Percentiles rank a stretch among this genome's conserved stretches.
phyloP scores from a whole-genome alignment of 768 basidiomycete species.

The Bullera alba region DNA sequence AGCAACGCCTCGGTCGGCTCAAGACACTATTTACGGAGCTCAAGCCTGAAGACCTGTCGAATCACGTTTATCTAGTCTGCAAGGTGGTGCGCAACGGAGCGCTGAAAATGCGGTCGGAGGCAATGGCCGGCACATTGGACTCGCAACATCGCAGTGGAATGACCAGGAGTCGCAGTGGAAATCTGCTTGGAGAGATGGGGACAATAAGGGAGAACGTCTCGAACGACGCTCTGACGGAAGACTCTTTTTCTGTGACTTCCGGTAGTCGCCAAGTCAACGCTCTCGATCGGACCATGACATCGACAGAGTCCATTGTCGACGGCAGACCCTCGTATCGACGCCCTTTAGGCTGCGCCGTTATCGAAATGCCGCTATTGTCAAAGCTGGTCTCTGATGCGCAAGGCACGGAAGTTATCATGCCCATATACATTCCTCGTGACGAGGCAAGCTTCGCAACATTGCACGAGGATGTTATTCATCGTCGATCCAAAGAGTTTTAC shows the following conservation, averaged over 20 bases:
- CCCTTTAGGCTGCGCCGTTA: slow-evolving; percentile 91
- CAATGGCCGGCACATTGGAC: slow-evolving; percentile 48
- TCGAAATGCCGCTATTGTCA: slow-evolving; percentile 71
- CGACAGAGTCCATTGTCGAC: slow-evolving; percentile 8
- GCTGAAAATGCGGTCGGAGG: slow-evolving; percentile 64
- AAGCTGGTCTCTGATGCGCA: slow-evolving; percentile 59
- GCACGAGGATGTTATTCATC: slow-evolving; percentile 87
- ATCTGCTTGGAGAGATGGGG: background rate
- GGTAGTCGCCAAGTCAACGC: slow-evolving; percentile 22
- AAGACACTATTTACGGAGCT: slow-evolving; percentile 86
- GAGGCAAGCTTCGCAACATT: slow-evolving; percentile 85
- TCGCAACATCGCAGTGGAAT: slow-evolving; percentile 55
- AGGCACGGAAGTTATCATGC: slow-evolving; percentile 72
- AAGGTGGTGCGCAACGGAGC: slow-evolving; percentile 81
- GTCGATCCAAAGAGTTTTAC: slow-evolving; percentile 69
- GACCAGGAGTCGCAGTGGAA: slow-evolving; percentile 51
- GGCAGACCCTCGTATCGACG: slow-evolving; percentile 55
- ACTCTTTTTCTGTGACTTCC: slow-evolving; percentile 39
- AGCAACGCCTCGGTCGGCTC: slow-evolving; percentile 56
- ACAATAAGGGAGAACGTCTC: slow-evolving; percentile 4
- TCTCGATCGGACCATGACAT: slow-evolving; percentile 12
- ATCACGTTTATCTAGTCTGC: slow-evolving; percentile 82
- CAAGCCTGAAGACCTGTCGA: slow-evolving; percentile 74
- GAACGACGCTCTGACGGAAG: slow-evolving; percentile 25
- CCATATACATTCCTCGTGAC: slow-evolving; percentile 73